Base-by-base conservation (phyloP, 164 flowering plant species). In the Sextonia rubra region DNA sequence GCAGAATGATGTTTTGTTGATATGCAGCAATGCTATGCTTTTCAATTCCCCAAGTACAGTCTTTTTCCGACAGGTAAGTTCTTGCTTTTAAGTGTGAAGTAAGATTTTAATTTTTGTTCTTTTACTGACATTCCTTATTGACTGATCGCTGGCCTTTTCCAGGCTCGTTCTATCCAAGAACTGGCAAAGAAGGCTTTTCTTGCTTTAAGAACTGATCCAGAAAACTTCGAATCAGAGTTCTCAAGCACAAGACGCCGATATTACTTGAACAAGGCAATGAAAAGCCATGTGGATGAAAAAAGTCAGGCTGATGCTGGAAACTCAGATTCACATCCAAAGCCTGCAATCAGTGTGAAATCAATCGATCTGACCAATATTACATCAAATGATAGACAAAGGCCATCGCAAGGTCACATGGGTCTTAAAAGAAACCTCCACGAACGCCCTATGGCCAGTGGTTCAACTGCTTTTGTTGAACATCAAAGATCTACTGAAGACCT, bases 1-100 rank as follows among this genome's bases (percentile, higher is more conserved):
- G 75, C 93, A 92, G 97, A 82, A 77, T 72, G 97, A 92, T 74
- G 82, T 76, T 62, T 86, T 85, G 76, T 69, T 92, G 69, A 89
- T 92, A 70, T 73, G 83, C 24, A 67, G 73, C 77, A 92, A 92
- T 76, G 97, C 95, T 17, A 89, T 90, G 97, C 86, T 77, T 77
- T 92, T 88, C 70, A 90, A 92, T 77, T 75, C 89, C 52, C 70
- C 91, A 20, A 52, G 71, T 23, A 85, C 89, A 66, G 70, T 84
- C 23, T 87, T 80, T 55, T 91, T 80, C 80, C 89, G 84, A 77
- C 90, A 90, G 91, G 97, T 91, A 78, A 18, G 71, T 11, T 14
- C 5, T 64, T 25, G 24, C 30, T 55, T n/a, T 56, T 23, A n/a
- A 61, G 3, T 61, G 27, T 18, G n/a, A 17, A 52, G 20, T 20